Conservation (phyloP, 306 rosid genomes). For the Pyrus communis region DNA sequence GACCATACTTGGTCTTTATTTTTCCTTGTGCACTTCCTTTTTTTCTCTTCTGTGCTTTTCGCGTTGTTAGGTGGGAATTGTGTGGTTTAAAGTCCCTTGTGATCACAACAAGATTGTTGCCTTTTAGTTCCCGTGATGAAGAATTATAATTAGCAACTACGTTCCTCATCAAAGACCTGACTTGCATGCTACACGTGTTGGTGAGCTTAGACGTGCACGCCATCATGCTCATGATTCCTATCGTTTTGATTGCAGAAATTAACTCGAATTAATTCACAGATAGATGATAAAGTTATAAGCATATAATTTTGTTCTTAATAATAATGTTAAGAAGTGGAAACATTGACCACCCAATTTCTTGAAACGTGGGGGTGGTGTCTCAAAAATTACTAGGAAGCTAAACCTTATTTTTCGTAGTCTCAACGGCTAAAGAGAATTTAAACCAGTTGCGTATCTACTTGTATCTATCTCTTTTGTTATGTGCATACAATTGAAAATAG, state of each 20-base stretch:
- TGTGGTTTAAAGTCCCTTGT: background rate
- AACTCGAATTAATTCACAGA: background rate
- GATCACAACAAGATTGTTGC: background rate
- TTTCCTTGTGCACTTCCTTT: background rate
- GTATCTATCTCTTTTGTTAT: too few relatives aligned
- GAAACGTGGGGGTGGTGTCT: slow-evolving; percentile 1
- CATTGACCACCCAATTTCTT: background rate
- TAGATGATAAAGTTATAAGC: background rate
- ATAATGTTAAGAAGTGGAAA: background rate
- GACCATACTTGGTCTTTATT: background rate
- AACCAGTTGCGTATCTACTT: background rate
- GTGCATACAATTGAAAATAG: too few relatives aligned
- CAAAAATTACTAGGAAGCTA: background rate
- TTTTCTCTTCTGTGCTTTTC: background rate
- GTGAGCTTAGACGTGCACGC: slow-evolving; percentile 7
- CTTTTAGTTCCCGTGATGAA: background rate
- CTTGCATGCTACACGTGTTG: background rate
- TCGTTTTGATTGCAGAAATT: background rate
- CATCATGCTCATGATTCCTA: background rate
- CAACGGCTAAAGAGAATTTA: background rate
- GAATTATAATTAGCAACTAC: background rate
- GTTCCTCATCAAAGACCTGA: background rate
- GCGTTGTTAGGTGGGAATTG: background rate
- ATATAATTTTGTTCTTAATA: background rate
- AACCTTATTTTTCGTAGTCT: background rate